These are phyloP conservation scores for Mercurialis annua DNA, from an alignment of 345 rosid genomes.

Conservation along the genomic window DNA sequence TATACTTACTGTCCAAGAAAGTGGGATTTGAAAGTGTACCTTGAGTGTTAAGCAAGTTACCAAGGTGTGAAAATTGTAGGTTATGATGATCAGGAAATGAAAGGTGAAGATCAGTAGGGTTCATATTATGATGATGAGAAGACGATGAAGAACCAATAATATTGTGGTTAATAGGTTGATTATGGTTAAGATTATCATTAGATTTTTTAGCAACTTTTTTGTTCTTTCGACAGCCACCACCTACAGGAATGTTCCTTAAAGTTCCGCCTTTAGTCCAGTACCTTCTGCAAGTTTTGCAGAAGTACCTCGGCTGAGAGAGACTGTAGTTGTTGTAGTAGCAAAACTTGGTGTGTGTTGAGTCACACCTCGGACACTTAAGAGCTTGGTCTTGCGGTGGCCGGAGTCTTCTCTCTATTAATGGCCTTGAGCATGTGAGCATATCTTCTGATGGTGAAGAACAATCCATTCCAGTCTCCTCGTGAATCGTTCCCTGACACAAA, in stretches of 20 bases:
- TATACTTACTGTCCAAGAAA: conserved; percentile 36
- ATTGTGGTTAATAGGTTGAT: conserved; percentile 30
- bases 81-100: conserved; percentile 50
- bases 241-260: conserved; percentile 88
- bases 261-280: conserved; percentile 99
- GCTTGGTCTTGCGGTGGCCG: conserved; percentile 90
- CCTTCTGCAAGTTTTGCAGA: conserved; percentile 95
- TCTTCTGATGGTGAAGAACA: conserved; percentile 83
- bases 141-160: conserved; percentile 29
- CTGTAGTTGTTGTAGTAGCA: conserved; percentile 99
- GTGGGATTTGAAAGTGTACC: conserved; percentile 19
- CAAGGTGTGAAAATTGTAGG: conserved; percentile 51
- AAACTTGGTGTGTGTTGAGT: conserved; percentile 88
- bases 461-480: conserved; percentile 56
- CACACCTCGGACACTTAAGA: conserved; percentile 91
- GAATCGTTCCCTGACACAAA: conserved; percentile 44
- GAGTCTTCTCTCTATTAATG: conserved; percentile 84
- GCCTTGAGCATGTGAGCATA: conserved; percentile 82
- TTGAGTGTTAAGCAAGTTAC: conserved; percentile 32
- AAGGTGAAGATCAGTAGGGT: conserved; percentile 57
- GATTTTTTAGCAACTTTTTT: conserved; percentile 66
- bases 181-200: conserved; percentile 5
- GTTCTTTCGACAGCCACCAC: conserved; percentile 94
- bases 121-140: conserved; percentile 19
- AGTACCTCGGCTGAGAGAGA: conserved; percentile 95